phyloP scores from a whole-genome alignment of 2,329 filamentous ascomycete species.

The Cladosporium sp. region DNA sequence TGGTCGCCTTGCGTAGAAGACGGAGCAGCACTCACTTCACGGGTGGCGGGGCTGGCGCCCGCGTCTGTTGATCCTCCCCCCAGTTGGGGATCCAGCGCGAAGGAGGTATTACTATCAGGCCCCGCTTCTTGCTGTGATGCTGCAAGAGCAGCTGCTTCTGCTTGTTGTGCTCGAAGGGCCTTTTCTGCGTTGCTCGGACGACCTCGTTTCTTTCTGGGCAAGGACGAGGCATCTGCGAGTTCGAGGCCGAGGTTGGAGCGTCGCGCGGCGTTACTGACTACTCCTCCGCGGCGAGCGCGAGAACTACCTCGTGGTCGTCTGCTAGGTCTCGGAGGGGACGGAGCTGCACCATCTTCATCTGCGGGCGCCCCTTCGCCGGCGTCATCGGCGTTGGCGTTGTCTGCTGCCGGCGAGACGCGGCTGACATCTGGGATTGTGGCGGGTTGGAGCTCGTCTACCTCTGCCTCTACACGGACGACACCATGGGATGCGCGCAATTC shows the following conservation, averaged over 20 bases:
- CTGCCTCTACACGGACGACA: no score
- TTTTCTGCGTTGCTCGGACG: constrained; percentile 6
- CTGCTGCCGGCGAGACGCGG: not conserved
- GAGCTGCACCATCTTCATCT: not conserved
- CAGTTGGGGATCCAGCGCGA: not conserved
- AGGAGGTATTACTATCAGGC: not conserved
- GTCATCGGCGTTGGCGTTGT: not conserved
- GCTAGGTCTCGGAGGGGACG: not conserved
- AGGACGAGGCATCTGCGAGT: not conserved
- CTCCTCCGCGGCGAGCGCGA: not conserved
- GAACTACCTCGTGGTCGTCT: not conserved
- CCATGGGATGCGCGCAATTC: not conserved
- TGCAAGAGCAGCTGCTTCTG: not conserved
- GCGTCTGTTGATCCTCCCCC: not conserved
- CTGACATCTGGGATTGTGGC: not conserved
- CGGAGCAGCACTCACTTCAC: not conserved
- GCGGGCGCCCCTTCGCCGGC: not conserved
- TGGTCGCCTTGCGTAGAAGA: not conserved
- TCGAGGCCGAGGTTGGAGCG: constrained; percentile 6
- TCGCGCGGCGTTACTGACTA: not conserved
- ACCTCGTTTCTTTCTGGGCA: not conserved
- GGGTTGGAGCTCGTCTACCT: not conserved
- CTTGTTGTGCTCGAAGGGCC: not conserved
- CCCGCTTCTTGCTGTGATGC: not conserved
- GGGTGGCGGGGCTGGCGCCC: not conserved